phyloP scores from a whole-genome alignment of 2,329 filamentous ascomycete genomes.

The Epichloe brachyelytri region DNA sequence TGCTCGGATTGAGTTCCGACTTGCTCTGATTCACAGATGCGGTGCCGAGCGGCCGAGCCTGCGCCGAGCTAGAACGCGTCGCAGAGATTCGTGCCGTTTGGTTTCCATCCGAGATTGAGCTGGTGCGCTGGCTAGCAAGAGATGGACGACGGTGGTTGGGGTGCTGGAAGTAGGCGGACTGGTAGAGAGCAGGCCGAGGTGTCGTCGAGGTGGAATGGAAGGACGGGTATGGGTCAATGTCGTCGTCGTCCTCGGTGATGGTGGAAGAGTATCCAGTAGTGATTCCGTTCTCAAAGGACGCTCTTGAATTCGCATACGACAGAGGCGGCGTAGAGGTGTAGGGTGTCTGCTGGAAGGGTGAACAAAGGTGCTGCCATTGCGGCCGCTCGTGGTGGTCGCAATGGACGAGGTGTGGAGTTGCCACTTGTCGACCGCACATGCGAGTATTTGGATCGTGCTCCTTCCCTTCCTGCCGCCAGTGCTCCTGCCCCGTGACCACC shows the following conservation, averaged over 20 bases:
- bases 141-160: slow-evolving; percentile 17
- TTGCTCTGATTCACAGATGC: slow-evolving; percentile 28
- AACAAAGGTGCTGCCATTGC: slow-evolving; percentile 38
- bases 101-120: slow-evolving; percentile 20
- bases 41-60: slow-evolving; percentile 24
- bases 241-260: slow-evolving; percentile 39
- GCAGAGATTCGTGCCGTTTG: slow-evolving; percentile 15
- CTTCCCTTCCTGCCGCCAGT: slow-evolving; percentile 3
- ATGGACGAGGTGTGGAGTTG: slow-evolving; percentile 41
- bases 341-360: slow-evolving; percentile 53
- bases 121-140: slow-evolving; percentile 21
- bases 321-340: slow-evolving; percentile 46
- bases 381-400: slow-evolving; percentile 38
- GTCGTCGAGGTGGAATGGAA: slow-evolving; percentile 7
- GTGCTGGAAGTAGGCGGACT: slow-evolving; percentile 9
- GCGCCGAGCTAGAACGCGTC: slow-evolving; percentile 17
- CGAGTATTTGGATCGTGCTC: slow-evolving; percentile 26
- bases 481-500: background rate
- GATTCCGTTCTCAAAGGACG: slow-evolving; percentile 32
- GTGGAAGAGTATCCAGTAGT: slow-evolving; percentile 33
- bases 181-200: slow-evolving; percentile 3
- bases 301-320: slow-evolving; percentile 43
- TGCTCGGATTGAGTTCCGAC: slow-evolving; percentile 32
- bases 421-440: slow-evolving; percentile 48
- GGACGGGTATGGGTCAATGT: slow-evolving; percentile 11